phyloP scores from a whole-genome alignment of 208 protist genomes.

The Leptomonas seymouri region DNA sequence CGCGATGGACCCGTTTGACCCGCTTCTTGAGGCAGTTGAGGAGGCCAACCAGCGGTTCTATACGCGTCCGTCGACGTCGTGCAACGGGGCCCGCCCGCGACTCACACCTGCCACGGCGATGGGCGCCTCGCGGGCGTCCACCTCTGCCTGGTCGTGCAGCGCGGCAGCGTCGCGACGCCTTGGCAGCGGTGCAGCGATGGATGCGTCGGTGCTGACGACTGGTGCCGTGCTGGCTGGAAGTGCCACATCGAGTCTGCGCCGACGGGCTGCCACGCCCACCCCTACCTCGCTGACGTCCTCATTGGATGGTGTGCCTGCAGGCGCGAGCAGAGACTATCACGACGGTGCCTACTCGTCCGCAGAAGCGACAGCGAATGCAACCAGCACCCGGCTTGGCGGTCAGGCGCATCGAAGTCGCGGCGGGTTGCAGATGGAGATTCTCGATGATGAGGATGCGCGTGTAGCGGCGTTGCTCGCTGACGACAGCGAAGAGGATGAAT shows the following conservation, averaged over 20 bases:
- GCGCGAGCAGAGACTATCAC: neutral
- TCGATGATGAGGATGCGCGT: conserved; percentile 17
- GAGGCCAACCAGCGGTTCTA: conserved; percentile 49
- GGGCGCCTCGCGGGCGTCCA: conserved; percentile 19
- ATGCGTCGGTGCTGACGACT: conserved; percentile 46
- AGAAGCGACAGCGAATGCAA: neutral
- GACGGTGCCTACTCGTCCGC: neutral
- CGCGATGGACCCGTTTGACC: conserved; percentile 54
- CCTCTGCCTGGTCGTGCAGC: conserved; percentile 29
- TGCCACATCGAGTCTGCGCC: conserved; percentile 46
- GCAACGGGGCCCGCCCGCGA: conserved; percentile 42
- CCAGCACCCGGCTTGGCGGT: conserved; percentile 7
- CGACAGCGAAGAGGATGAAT: conserved; percentile 63
- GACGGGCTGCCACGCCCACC: conserved; percentile 25
- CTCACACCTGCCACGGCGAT: conserved; percentile 19
- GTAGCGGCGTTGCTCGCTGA: conserved; percentile 30
- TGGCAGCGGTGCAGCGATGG: neutral
- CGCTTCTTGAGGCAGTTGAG: conserved; percentile 51
- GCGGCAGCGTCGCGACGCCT: conserved; percentile 14
- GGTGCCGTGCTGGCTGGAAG: conserved; percentile 49
- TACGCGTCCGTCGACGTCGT: conserved; percentile 69
- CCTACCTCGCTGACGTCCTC: neutral
- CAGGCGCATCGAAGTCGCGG: neutral
- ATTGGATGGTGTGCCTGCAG: neutral
- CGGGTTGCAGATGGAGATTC: neutral